Base-by-base conservation (phyloP, 2,329 filamentous ascomycete species). In the Capronia epimyces region DNA sequence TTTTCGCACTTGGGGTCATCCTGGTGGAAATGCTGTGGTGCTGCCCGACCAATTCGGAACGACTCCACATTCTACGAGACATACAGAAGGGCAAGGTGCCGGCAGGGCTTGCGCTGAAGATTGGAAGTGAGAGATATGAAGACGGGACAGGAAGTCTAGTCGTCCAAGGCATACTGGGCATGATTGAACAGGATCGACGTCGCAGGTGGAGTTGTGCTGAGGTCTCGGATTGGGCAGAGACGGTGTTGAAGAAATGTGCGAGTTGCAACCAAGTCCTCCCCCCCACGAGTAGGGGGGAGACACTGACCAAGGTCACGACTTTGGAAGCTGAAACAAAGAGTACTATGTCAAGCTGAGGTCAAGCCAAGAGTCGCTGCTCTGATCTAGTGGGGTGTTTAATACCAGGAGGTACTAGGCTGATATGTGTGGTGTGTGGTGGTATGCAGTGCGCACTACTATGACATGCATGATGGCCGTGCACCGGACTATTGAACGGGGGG, bases 1-100 rank as follows among this genome's bases (percentile, higher is more conserved):
- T 67, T 12, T 59, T 65, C 37, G 60, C 65, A 3, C 54, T 67
- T 4, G 63, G 64, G 13, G 55, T 63, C 15, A 60, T 73, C 60
- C 67, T 80, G 0, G 80, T 84, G 37, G 83, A 86, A 63, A 69
- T 85, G 40, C 58, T 84, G 0, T 78, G 75, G 54, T 70, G 66
- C 3, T 79, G 85, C 46, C 67, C 66, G 32, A 78, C 75, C 1
- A 72, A 68, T 39, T 72, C 73, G 61, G 75, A 78, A 53, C 69
- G 75, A 12, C 65, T 70, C 41, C 53, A 69, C 18, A 69, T 75
- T 0, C 56, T 78, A 10, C 65, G 62, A 10, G 63, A 68, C 10
- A 52, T 77, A 22, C 62, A 65, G 43, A 60, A 56, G 31, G 57
- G 59, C 3, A 59, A 55, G 21, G 62, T 72, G 12, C 71, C 71